Conservation (phyloP, 1,139 yeast genomes). For the Geotrichum citri-aurantii region DNA sequence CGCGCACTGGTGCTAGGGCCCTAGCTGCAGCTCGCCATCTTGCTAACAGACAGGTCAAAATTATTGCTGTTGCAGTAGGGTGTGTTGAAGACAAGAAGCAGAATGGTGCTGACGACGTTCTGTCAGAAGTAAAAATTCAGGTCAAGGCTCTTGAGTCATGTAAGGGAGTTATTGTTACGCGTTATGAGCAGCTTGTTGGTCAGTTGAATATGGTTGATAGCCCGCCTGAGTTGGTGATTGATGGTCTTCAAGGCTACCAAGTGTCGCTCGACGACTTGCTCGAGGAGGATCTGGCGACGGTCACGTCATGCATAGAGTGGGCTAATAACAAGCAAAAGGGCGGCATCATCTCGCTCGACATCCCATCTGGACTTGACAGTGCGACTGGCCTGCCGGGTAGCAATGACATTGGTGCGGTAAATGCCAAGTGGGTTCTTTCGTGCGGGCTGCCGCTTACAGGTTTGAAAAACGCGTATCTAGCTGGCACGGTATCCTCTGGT, state of each 20-base stretch:
- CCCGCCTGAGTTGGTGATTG: slow-evolving; percentile 73
- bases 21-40: slow-evolving; percentile 77
- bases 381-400: slow-evolving; percentile 57
- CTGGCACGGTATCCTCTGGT: slow-evolving; percentile 39
- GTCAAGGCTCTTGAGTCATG: slow-evolving; percentile 49
- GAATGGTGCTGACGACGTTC: slow-evolving; percentile 32
- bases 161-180: slow-evolving; percentile 49
- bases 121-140: slow-evolving; percentile 39
- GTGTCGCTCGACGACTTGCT: slow-evolving; percentile 51
- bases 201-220: slow-evolving; percentile 49
- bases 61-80: slow-evolving; percentile 50
- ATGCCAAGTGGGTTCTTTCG: slow-evolving; percentile 56
- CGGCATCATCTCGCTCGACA: slow-evolving; percentile 63
- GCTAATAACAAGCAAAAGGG: slow-evolving; percentile 50
- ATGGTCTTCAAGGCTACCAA: slow-evolving; percentile 80
- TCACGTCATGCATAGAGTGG: slow-evolving; percentile 58
- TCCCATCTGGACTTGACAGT: slow-evolving; percentile 81
- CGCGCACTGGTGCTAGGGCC: slow-evolving; percentile 69
- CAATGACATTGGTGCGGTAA: slow-evolving; percentile 20
- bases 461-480: slow-evolving; percentile 51
- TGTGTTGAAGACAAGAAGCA: slow-evolving; percentile 21
- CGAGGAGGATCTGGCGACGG: slow-evolving; percentile 45
- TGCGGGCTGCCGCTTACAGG: slow-evolving; percentile 73
- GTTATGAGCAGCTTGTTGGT: slow-evolving; percentile 36
- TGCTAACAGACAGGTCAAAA: slow-evolving; percentile 67